phyloP scores from a whole-genome alignment of 1,284 basidiomycete genomes.

The Heterobasidion parviporum region DNA sequence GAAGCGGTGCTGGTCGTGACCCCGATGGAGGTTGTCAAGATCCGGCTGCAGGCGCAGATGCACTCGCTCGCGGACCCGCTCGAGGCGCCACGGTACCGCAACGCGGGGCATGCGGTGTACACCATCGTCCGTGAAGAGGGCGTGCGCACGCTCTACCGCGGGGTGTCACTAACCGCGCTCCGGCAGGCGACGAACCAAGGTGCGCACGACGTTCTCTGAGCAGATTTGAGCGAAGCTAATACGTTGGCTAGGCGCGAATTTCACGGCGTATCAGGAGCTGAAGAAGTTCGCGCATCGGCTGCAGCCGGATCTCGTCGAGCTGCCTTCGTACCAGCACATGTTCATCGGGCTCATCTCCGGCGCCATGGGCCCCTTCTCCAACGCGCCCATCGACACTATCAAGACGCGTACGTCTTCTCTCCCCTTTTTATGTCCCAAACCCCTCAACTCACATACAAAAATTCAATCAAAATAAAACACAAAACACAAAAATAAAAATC shows the following conservation, averaged over 20 bases:
- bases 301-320: constrained; percentile 68
- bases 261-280: constrained; percentile 96
- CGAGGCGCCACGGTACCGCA: constrained; percentile 90
- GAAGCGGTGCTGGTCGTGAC: constrained; percentile 94
- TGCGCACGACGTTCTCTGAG: constrained; percentile 20
- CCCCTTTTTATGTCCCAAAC: not conserved
- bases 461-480: not conserved
- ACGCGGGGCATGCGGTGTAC: constrained; percentile 95
- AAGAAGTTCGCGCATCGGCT: constrained; percentile 74
- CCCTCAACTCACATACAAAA: not conserved
- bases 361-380: constrained; percentile 95
- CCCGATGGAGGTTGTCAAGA: constrained; percentile 99
- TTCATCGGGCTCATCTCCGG: constrained; percentile 92
- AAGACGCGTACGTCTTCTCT: constrained; percentile 68
- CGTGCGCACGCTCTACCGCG: constrained; percentile 79
- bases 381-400: constrained; percentile 96
- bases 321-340: constrained; percentile 95
- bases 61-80: constrained; percentile 96
- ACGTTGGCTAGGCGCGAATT: constrained; percentile 73
- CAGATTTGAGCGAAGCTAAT: constrained; percentile 4
- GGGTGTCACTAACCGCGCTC: constrained; percentile 88
- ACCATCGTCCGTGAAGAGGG: constrained; percentile 95
- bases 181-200: constrained; percentile 99
- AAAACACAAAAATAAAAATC: not conserved
- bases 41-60: constrained; percentile 95